Evolutionary conservation across 2,329 filamentous ascomycete species (phyloP).

Genomic region (Fusarium newnesense): DNA sequence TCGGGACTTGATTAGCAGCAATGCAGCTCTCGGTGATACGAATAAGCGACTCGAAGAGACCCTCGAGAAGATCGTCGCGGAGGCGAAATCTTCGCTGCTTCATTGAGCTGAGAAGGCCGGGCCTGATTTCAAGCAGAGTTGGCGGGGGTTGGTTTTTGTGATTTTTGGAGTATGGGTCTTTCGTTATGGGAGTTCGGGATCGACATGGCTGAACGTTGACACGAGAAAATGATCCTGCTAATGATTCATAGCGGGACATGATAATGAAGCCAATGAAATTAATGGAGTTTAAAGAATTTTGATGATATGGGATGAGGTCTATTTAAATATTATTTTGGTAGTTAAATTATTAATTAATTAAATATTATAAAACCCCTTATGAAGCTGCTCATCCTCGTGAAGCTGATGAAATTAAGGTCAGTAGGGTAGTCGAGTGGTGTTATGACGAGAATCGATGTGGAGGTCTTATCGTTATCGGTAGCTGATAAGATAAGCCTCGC

Average conservation of each 20-base stretch:
- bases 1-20: rapidly evolving
- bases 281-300: rapidly evolving
- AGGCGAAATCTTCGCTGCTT: not conserved
- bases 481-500: not conserved
- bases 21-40: not conserved
- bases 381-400: no score
- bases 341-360: no score
- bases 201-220: rapidly evolving
- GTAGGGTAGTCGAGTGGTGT: no score
- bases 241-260: rapidly evolving
- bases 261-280: rapidly evolving
- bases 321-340: no score
- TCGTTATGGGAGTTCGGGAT: rapidly evolving
- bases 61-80: not conserved
- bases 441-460: no score
- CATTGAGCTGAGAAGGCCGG: not conserved
- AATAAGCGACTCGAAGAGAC: not conserved
- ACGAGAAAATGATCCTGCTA: rapidly evolving
- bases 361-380: no score
- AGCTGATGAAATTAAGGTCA: no score
- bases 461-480: no score
- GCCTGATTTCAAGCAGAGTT: not conserved
- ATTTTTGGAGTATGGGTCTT: rapidly evolving
- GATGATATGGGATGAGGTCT: no score
- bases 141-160: rapidly evolving